phyloP scores from a whole-genome alignment of 2,329 filamentous ascomycete genomes.

The Kalaharituber pfeilii region DNA sequence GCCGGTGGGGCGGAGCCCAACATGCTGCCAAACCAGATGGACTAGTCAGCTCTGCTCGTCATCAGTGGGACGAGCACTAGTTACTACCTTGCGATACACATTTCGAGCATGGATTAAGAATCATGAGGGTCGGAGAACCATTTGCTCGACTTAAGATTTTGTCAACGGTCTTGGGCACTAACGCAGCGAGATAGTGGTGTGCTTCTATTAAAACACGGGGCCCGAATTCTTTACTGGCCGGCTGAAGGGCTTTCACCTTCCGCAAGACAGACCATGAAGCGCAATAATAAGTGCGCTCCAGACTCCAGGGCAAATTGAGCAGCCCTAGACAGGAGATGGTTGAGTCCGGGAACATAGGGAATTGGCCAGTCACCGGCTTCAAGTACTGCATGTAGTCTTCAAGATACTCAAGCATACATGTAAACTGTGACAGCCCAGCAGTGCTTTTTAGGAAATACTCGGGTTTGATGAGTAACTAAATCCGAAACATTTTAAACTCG shows the following conservation, averaged over 20 bases:
- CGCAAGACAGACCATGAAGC: neutral
- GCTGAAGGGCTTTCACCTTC: neutral
- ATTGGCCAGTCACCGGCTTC: neutral
- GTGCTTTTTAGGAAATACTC: neutral
- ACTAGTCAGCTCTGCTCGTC: too few relatives aligned
- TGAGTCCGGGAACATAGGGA: neutral
- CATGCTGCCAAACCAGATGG: too few relatives aligned
- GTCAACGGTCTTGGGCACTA: neutral
- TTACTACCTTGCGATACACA: neutral
- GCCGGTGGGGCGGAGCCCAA: too few relatives aligned
- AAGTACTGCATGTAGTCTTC: neutral
- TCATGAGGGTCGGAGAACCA: neutral
- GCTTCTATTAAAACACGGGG: neutral
- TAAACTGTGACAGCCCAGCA: neutral
- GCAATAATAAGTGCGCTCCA: neutral
- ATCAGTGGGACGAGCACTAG: too few relatives aligned
- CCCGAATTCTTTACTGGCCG: neutral
- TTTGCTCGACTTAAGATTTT: neutral
- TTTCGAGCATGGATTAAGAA: neutral
- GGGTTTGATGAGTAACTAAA: neutral
- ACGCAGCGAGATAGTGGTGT: neutral
- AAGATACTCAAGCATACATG: neutral
- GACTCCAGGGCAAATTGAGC: neutral
- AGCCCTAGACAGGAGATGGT: neutral
- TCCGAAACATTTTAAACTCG: too few relatives aligned